These are phyloP conservation scores for Cyberlindnera mycetangii DNA, from an alignment of 805 yeast genomes.

Conservation along the genomic window DNA sequence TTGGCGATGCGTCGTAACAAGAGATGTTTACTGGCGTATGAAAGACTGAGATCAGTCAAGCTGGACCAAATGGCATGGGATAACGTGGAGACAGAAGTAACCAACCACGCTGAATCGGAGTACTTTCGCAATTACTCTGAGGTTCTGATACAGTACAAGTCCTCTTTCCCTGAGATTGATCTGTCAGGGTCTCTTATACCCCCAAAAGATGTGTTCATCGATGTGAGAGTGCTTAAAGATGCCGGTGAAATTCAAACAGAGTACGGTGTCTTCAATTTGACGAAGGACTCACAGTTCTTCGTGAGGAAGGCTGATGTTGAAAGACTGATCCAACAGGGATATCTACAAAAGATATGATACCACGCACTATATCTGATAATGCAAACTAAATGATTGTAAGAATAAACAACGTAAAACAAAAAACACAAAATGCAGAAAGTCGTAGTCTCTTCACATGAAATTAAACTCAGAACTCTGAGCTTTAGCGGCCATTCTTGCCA, in stretches of 20 bases:
- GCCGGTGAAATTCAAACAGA: slow-evolving; percentile 98
- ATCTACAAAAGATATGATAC: slow-evolving; percentile 63
- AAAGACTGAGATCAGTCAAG: slow-evolving; percentile 63
- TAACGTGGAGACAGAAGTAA: slow-evolving; percentile 50
- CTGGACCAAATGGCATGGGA: slow-evolving; percentile 73
- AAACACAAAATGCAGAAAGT: not conserved
- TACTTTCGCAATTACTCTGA: slow-evolving; percentile 71
- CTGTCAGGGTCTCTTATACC: slow-evolving; percentile 87
- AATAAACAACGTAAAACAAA: no score
- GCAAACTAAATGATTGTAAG: not conserved
- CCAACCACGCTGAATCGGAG: slow-evolving; percentile 78
- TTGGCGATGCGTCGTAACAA: slow-evolving; percentile 76
- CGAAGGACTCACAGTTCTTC: slow-evolving; percentile 91
- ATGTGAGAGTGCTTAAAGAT: slow-evolving; percentile 87
- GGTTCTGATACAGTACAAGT: slow-evolving; percentile 70
- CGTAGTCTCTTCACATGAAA: slow-evolving; percentile 30
- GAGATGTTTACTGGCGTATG: slow-evolving; percentile 83
- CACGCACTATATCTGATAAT: not conserved
- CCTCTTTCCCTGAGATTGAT: slow-evolving; percentile 78
- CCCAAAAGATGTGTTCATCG: slow-evolving; percentile 88
- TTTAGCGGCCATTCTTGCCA: slow-evolving; percentile 68
- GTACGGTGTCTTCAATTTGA: slow-evolving; percentile 90
- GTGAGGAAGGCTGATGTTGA: slow-evolving; percentile 95
- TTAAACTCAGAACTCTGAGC: slow-evolving; percentile 74
- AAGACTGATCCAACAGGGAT: slow-evolving; percentile 90